Evolutionary conservation across 169 alveolate genomes (phyloP).

Genomic region (Cryptosporidium baileyi): DNA sequence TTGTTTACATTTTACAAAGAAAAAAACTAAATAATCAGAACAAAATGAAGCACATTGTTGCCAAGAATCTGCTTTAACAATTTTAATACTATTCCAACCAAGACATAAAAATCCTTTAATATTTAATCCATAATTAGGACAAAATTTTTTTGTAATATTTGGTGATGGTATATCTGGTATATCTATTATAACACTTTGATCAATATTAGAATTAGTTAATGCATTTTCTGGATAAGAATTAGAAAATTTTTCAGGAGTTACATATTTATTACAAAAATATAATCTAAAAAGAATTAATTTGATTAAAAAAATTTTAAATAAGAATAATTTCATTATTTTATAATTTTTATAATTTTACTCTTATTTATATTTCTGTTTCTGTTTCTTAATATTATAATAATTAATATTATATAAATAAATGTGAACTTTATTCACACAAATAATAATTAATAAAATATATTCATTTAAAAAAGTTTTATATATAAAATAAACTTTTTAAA

Average conservation of each 20-base stretch:
- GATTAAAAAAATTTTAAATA: no score
- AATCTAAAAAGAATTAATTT: no score
- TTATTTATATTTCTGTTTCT: no score
- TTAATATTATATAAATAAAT: no score
- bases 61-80: constrained; percentile 37
- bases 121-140: constrained; percentile 54
- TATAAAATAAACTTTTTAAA: no score
- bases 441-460: no score
- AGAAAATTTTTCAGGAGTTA: constrained; percentile 36
- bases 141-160: constrained; percentile 6
- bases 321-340: no score
- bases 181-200: constrained; percentile 5
- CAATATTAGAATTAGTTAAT: not conserved
- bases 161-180: constrained; percentile 53
- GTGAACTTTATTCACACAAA: no score
- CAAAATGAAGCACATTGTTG: constrained; percentile 57
- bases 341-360: no score
- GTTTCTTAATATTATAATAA: no score
- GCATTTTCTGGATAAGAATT: constrained; percentile 8
- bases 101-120: constrained; percentile 39
- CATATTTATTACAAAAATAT: constrained; percentile 32
- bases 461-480: no score
- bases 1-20: constrained; percentile 41
- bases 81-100: constrained; percentile 38
- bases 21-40: constrained; percentile 38